Conservation (phyloP, 169 alveolate species). For the Theileria orientalis region DNA sequence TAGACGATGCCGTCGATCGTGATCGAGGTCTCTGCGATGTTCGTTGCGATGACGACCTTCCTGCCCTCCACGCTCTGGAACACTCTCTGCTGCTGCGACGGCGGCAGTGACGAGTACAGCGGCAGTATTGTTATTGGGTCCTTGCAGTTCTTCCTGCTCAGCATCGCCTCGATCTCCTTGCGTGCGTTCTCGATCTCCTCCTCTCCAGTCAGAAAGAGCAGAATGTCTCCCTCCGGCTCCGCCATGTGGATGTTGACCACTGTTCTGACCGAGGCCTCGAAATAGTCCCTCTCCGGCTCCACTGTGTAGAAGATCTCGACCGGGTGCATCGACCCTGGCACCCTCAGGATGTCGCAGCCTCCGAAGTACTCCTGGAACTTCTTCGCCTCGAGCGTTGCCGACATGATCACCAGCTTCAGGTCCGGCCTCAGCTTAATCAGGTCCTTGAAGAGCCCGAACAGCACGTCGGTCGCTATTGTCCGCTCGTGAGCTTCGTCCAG, state of each 20-base stretch:
- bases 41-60: conserved; percentile 96
- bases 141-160: conserved; percentile 31
- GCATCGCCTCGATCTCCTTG: conserved; percentile 58
- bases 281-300: conserved; percentile 92
- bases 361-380: conserved; percentile 92
- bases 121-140: conserved; percentile 80
- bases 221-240: conserved; percentile 91
- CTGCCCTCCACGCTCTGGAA: conserved; percentile 96
- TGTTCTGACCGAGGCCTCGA: conserved; percentile 90
- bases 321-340: conserved; percentile 97
- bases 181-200: conserved; percentile 86
- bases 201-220: conserved; percentile 93
- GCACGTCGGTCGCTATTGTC: conserved; percentile 95
- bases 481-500: conserved; percentile 99
- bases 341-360: conserved; percentile 92
- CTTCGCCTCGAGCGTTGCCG: conserved; percentile 96
- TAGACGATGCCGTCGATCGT: conserved; percentile 99
- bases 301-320: conserved; percentile 95
- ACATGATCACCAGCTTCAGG: conserved; percentile 93
- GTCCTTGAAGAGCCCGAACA: conserved; percentile 95
- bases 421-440: conserved; percentile 83
- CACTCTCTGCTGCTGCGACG: conserved; percentile 92
- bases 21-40: conserved; percentile 99
- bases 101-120: conserved; percentile 96
- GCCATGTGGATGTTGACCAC: conserved; percentile 89